Evolutionary conservation across 169 alveolate genomes (phyloP).

Genomic region (Plasmodium adleri): DNA sequence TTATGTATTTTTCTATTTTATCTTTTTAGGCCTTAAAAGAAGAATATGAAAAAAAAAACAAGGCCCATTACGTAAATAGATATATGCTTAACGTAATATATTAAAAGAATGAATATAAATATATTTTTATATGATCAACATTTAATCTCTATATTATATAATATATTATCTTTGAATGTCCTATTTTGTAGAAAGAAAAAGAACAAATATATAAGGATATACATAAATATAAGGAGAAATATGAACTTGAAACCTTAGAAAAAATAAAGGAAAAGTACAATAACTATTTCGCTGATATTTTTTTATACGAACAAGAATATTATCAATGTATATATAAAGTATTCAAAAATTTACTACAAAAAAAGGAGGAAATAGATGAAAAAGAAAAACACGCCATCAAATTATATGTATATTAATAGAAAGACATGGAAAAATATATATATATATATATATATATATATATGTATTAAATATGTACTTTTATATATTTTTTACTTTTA

Average conservation of each 20-base stretch:
- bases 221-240: constrained; percentile 25
- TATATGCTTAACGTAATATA: constrained; percentile 40
- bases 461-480: not conserved
- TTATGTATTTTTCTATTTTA: too few relatives aligned
- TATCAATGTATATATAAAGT: constrained; percentile 75
- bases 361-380: constrained; percentile 68
- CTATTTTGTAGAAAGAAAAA: constrained; percentile 48
- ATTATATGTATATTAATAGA: constrained; percentile 27
- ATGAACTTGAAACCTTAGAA: constrained; percentile 29
- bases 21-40: constrained; percentile 30
- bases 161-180: not conserved
- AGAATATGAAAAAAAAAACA: constrained; percentile 47
- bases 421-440: not conserved
- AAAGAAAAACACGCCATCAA: constrained; percentile 45
- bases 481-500: not conserved
- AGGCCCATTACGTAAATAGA: constrained; percentile 41
- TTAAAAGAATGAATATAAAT: not conserved
- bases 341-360: constrained; percentile 44
- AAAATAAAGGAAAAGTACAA: constrained; percentile 58
- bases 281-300: constrained; percentile 70
- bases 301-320: constrained; percentile 67
- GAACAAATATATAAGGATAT: constrained; percentile 53
- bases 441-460: not conserved
- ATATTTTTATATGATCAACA: too few relatives aligned
- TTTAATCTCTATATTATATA: too few relatives aligned